Conservation (phyloP, 2,329 filamentous ascomycete genomes). For the Claviceps purpurea region DNA sequence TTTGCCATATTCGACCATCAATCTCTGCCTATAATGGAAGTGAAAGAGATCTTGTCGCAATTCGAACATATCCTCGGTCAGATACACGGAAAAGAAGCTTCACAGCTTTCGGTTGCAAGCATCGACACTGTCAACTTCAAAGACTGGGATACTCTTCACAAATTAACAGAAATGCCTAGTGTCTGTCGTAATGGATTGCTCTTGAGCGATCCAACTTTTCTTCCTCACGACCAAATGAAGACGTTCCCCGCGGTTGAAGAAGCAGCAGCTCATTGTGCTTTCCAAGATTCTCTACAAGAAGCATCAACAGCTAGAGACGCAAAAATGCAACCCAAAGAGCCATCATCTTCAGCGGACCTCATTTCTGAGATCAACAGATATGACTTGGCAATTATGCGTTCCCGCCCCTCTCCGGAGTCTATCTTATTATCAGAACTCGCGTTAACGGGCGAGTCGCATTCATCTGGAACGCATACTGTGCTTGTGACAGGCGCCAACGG, state of each 20-base stretch:
- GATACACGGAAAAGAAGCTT: not conserved
- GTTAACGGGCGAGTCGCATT: not conserved
- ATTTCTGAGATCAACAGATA: not conserved
- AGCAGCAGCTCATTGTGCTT: not conserved
- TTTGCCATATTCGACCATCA: not conserved
- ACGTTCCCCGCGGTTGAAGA: not conserved
- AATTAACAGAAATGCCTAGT: not conserved
- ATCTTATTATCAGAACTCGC: not conserved
- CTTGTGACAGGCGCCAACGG: slow-evolving; percentile 6
- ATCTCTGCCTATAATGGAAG: not conserved
- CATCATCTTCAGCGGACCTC: not conserved
- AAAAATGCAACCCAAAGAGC: not conserved
- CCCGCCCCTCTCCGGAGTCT: not conserved
- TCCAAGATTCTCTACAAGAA: not conserved
- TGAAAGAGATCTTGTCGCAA: not conserved
- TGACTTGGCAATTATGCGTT: not conserved
- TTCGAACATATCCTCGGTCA: not conserved
- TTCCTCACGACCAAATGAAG: not conserved
- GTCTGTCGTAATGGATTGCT: not conserved
- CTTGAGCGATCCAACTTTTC: not conserved
- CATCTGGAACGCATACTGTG: not conserved
- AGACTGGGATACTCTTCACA: not conserved
- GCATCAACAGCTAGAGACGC: not conserved
- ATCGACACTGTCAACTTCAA: not conserved
- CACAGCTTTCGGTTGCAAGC: not conserved